Base-by-base conservation (phyloP, 164 flowering plant species). In the Berberis vulgaris region DNA sequence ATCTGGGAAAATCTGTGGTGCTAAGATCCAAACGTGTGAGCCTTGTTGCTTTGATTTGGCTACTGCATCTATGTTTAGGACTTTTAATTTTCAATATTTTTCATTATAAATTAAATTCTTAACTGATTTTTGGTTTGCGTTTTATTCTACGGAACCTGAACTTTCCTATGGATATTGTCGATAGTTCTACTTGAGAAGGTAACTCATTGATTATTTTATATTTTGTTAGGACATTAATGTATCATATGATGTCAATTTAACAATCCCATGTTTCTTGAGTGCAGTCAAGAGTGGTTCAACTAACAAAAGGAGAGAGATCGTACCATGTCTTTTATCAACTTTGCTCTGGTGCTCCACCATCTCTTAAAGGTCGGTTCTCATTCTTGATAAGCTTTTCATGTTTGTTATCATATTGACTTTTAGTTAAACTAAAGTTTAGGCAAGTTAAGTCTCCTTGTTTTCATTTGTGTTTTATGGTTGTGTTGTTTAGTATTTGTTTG, bases 251-350 rank as follows among this genome's bases (percentile, higher is more conserved):
- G 78, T 75, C 63, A 72, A 81, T 64, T 71, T 54, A 66, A 41
- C 57, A 43, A 12, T 71, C 5, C 40, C 43, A 38, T 54, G 46
- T 56, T 60, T 45, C 45, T 64, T 57, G 2, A 73, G 65, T 49
- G 78, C 93, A 91, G 99, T 89, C 96, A 42, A 82, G 99, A 81
- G 97, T 95, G 52, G 97, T 86, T 76, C 97, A 89, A 73, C 71
- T 85, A 53, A 80, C 81, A 42, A 73, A 73, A 65, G 92, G 95
- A 49, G 99, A 95, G 78, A 77, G 99, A 66, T 89, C 99, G 6
- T 95, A 84, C 76, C 98, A 95, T 72, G 76, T 91, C 57, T 88
- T 95, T 69, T 95, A 95, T 76, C 95, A 95, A 79, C 94, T 95
- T 53, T 95, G 99, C 73, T 89, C 98, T 71, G 98, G 97, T 59